Evolutionary conservation across 2,329 filamentous ascomycete genomes (phyloP), one percentile per base, ranked within the genome.

Genomic region (Colletotrichum chrysophilum): DNA sequence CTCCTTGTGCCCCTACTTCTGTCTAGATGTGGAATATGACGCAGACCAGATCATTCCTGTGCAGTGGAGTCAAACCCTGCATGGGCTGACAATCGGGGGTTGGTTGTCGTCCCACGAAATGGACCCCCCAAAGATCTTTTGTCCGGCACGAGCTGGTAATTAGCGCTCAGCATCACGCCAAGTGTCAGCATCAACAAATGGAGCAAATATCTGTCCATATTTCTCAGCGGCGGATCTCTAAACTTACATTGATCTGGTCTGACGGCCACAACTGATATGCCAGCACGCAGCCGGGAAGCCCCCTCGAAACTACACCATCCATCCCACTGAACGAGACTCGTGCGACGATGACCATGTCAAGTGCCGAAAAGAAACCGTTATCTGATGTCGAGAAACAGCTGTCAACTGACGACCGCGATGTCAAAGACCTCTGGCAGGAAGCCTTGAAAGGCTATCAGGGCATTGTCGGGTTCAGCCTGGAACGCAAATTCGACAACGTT

Each of bases 381-480:
- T 52, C 43, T 21, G n/a, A 13, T 4, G 43, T 52, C 43, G 43
- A 13, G 6, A 52, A 21, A 13, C 43, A 52, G 43, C 12, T 52
- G n/a, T 52, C 43, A 52, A 52, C 10, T 52, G 82, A 83, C 43
- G 78, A 78, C 5, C 79, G 81, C 13, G 81, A 84, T 77, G 79
- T 83, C 0, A 77, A 81, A 0, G 82, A 83, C 16, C 60, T 79
- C 12, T 84, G 83, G 83, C 82, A 82, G 2, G 79, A 83, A 14
- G 83, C 83, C 0, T 77, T 84, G 30, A 80, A 81, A 61, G 71
- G 69, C 38, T 84, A 84, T 73, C 79, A 82, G 43, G 81, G 83
- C 34, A 81, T 84, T n/a, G 80, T 83, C 3, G 83, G 83, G 0
- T 82, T 84, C 52, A 81, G 81, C 48, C 77, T 84, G 3, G 71